These are phyloP conservation scores for Hapsidospora chrysogenum DNA, from an alignment of 495 filamentous ascomycete species.

Conservation along the genomic window DNA sequence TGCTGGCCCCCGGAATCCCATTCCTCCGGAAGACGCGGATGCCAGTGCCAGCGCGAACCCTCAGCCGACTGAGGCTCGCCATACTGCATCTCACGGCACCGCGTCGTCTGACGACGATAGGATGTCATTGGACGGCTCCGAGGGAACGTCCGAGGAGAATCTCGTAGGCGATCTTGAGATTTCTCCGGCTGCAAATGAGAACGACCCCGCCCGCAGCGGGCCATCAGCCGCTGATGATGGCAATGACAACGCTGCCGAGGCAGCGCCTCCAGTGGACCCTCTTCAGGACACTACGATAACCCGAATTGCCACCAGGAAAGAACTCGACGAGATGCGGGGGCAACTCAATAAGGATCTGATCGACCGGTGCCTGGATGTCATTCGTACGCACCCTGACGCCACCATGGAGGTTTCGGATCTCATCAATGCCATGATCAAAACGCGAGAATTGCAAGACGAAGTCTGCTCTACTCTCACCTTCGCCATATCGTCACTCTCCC, in stretches of 20 bases:
- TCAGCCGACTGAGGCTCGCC: neutral
- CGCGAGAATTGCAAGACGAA: conserved; percentile 48
- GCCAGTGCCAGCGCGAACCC: conserved; percentile 6
- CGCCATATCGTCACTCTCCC: conserved; percentile 69
- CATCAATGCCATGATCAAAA: conserved; percentile 54
- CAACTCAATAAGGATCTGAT: conserved; percentile 62
- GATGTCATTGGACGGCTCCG: conserved; percentile 15
- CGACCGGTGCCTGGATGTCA: conserved; percentile 75
- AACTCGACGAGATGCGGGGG: conserved; percentile 63
- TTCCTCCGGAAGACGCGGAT: conserved; percentile 42
- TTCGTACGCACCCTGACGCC: conserved; percentile 71
- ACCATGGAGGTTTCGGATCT: conserved; percentile 87
- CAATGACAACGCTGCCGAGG: neutral
- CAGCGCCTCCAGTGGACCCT: neutral
- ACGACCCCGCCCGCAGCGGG: too few species aligned
- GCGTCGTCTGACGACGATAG: conserved; percentile 5
- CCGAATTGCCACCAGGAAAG: conserved; percentile 47
- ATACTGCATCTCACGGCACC: conserved; percentile 2
- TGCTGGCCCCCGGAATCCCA: conserved; percentile 36
- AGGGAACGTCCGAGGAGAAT: neutral
- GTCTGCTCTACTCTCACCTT: conserved; percentile 71
- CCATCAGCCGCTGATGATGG: too few species aligned
- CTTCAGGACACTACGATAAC: neutral
- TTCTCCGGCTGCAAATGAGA: too few species aligned
- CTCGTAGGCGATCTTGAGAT: too few species aligned